phyloP scores from a whole-genome alignment of 371 early-diverging fungal genomes.

The Mucor mucedo region DNA sequence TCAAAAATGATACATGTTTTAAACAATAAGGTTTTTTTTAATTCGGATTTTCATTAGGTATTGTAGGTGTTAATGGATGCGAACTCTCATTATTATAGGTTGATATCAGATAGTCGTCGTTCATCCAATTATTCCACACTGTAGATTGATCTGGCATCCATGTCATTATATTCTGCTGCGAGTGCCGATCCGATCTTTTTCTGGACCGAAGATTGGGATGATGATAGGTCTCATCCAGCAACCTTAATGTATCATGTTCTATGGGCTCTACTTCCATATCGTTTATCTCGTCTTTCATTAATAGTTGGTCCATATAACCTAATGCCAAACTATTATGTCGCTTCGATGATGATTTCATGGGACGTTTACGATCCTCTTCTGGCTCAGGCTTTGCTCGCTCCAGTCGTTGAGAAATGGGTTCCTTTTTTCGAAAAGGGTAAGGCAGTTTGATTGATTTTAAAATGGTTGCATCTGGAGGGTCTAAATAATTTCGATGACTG shows the following conservation, averaged over 20 bases:
- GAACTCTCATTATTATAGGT: no score
- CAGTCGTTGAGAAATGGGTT: conserved; percentile 5
- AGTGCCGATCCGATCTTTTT: no score
- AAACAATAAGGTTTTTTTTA: no score
- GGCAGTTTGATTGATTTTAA: conserved; percentile 10
- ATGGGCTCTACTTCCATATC: not conserved
- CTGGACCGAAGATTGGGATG: no score
- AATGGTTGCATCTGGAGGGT: conserved; percentile 7
- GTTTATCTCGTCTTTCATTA: not conserved
- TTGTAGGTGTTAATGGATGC: no score
- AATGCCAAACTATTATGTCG: conserved; percentile 10
- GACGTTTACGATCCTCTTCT: not conserved
- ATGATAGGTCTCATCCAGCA: no score
- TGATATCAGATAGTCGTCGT: no score
- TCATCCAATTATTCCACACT: no score
- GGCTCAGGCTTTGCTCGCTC: conserved; percentile 2
- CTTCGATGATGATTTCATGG: not conserved
- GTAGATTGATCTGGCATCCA: no score
- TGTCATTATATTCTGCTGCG: not conserved
- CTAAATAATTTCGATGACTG: conserved; percentile 5
- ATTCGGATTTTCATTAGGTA: no score
- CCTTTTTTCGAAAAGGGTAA: conserved; percentile 16
- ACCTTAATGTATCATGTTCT: not conserved
- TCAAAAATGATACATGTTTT: no score
- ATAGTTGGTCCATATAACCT: conserved; percentile 14